A percentile compares a stretch with the other conserved stretches of the same genome.
Conservation (phyloP, 2,329 filamentous ascomycete species). For the Fusarium begoniae region DNA sequence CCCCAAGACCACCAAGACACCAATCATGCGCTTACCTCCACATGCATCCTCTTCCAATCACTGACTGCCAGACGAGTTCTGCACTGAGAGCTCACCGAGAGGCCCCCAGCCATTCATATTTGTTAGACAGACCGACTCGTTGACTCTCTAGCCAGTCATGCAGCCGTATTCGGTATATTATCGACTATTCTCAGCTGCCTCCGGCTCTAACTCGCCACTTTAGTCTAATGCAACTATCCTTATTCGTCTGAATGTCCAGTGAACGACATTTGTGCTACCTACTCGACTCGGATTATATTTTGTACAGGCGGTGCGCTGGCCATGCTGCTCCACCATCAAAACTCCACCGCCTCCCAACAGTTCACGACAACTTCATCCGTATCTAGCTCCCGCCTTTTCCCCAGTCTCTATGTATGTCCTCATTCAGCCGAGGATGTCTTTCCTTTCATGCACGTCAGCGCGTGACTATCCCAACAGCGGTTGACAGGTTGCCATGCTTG, state of each 20-base stretch:
- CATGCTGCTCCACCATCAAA: conserved; percentile 33
- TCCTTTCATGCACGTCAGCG: conserved; percentile 41
- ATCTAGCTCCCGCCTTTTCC: conserved; percentile 19
- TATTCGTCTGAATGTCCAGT: conserved; percentile 4
- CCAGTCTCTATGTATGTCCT: conserved; percentile 21
- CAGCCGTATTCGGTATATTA: conserved; percentile 20
- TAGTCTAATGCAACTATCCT: conserved; percentile 14
- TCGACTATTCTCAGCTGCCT: conserved; percentile 26
- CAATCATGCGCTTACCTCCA: conserved; percentile 45
- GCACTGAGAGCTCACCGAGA: conserved; percentile 23
- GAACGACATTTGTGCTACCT: conserved; percentile 25
- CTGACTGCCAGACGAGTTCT: conserved; percentile 31
- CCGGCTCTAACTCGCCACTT: conserved; percentile 17
- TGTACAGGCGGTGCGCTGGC: conserved; percentile 39
- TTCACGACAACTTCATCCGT: conserved; percentile 35
- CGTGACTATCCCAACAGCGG: conserved; percentile 12
- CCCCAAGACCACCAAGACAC: conserved; percentile 26
- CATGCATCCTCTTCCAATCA: conserved; percentile 38
- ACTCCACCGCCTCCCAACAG: conserved; percentile 35
- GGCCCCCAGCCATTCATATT: conserved; percentile 24
- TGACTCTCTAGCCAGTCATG: conserved; percentile 22
- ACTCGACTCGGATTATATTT: conserved; percentile 11
- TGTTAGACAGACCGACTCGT: conserved; percentile 35
- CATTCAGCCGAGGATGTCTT: conserved; percentile 30
- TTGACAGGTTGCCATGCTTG: conserved; percentile 13